Conservation (phyloP, 129 eudicot species). For the Tagetes patula region DNA sequence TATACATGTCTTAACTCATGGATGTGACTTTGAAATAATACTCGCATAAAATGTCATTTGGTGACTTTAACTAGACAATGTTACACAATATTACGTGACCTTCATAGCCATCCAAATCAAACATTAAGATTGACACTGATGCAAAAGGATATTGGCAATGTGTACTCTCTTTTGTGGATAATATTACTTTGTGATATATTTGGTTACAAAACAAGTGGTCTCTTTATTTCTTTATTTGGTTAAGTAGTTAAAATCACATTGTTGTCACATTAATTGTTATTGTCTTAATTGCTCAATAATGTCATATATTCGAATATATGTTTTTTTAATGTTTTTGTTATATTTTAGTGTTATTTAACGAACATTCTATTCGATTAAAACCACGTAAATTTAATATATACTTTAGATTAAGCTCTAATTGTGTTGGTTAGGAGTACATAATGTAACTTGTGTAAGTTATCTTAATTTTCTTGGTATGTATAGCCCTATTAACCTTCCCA, state of each 20-base stretch:
- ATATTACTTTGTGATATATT: neutral
- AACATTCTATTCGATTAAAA: too few species aligned
- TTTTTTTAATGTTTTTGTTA: too few species aligned
- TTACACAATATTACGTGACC: neutral
- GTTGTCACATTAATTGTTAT: constrained; percentile 23
- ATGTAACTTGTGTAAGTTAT: too few species aligned
- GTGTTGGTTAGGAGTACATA: too few species aligned
- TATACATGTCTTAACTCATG: constrained; percentile 22
- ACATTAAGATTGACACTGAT: neutral
- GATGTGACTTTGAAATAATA: constrained; percentile 8
- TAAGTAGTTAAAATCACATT: constrained; percentile 18
- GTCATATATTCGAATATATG: neutral
- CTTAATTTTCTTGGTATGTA: too few species aligned
- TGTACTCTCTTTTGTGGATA: neutral
- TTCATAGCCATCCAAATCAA: neutral
- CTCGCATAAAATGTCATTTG: neutral
- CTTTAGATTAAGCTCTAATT: too few species aligned
- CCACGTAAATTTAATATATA: too few species aligned
- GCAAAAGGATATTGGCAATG: neutral
- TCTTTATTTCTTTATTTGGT: constrained; percentile 20
- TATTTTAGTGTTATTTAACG: too few species aligned
- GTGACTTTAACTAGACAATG: neutral
- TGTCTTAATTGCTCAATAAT: neutral
- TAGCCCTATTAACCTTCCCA: too few species aligned
- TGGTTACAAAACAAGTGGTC: neutral